These are phyloP conservation scores for Drosera spatulata DNA, from an alignment of 179 eudicot genomes.

Conservation along the genomic window DNA sequence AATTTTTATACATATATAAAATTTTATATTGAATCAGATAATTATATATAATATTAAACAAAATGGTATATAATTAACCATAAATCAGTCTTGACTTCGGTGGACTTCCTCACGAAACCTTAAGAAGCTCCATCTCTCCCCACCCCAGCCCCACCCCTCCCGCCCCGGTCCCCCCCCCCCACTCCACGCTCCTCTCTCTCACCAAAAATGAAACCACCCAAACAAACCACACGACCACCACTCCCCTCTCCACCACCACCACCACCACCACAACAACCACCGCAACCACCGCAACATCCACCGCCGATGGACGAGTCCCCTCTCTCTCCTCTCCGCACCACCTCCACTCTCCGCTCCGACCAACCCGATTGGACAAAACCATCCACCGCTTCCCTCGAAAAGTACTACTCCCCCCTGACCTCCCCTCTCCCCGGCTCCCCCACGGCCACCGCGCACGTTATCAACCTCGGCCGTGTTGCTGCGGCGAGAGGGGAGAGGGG, in stretches of 20 bases:
- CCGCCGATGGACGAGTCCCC: conserved; percentile 18
- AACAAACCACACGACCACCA: conserved; percentile 1
- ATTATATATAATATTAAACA: too few relatives aligned
- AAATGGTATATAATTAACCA: too few relatives aligned
- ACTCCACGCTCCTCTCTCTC: not conserved
- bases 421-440: conserved; percentile 26
- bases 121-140: too few relatives aligned
- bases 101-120: too few relatives aligned
- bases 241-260: conserved; percentile 1
- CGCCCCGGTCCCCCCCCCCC: not conserved
- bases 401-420: conserved; percentile 37
- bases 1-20: too few relatives aligned
- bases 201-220: not conserved
- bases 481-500: conserved; percentile 10
- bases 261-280: conserved; percentile 16
- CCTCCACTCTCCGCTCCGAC: conserved; percentile 41
- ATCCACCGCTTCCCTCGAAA: conserved; percentile 26
- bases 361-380: conserved; percentile 15
- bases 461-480: conserved; percentile 21
- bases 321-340: conserved; percentile 42
- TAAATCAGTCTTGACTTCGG: too few relatives aligned
- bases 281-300: conserved; percentile 5
- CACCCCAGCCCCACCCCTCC: not conserved
- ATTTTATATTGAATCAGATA: too few relatives aligned
- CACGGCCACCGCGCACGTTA: conserved; percentile 15